A percentile compares a stretch with the other conserved stretches of the same genome.
These are phyloP conservation scores for Tillandsia leiboldiana DNA, from an alignment of 176 grass and related monocot genomes.

Conservation along the genomic window DNA sequence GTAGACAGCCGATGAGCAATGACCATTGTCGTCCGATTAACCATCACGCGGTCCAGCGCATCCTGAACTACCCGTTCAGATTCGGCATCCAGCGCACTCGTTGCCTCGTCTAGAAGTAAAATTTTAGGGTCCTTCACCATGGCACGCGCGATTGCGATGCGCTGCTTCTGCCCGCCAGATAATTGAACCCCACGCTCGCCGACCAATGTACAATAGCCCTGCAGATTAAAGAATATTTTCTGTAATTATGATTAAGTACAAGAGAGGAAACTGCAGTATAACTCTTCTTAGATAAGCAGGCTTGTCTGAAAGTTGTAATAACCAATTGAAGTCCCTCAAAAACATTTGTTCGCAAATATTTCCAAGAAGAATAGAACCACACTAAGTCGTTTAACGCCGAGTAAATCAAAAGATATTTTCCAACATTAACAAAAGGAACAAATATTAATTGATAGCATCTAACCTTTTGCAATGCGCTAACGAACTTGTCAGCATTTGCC, in stretches of 20 bases:
- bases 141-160: conserved; percentile 73
- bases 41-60: conserved; percentile 71
- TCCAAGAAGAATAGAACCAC: neutral
- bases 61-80: conserved; percentile 89
- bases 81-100: conserved; percentile 96
- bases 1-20: conserved; percentile 81
- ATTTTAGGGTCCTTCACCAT: conserved; percentile 83
- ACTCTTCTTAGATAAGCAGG: too few relatives aligned
- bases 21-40: conserved; percentile 76
- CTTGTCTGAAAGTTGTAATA: too few relatives aligned
- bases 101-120: conserved; percentile 83
- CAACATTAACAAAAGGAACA: neutral
- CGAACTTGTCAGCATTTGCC: conserved; percentile 93
- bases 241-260: too few relatives aligned
- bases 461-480: conserved; percentile 68
- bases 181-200: conserved; percentile 85
- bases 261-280: too few relatives aligned
- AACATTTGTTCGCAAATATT: neutral
- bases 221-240: neutral
- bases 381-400: neutral
- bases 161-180: conserved; percentile 92
- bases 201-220: conserved; percentile 88
- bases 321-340: neutral
- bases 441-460: neutral
- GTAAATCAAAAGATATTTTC: neutral